Evolutionary conservation across 2,329 filamentous ascomycete genomes (phyloP), one percentile per base, ranked within the genome.

Genomic region (Aspergillus novofumigatus): DNA sequence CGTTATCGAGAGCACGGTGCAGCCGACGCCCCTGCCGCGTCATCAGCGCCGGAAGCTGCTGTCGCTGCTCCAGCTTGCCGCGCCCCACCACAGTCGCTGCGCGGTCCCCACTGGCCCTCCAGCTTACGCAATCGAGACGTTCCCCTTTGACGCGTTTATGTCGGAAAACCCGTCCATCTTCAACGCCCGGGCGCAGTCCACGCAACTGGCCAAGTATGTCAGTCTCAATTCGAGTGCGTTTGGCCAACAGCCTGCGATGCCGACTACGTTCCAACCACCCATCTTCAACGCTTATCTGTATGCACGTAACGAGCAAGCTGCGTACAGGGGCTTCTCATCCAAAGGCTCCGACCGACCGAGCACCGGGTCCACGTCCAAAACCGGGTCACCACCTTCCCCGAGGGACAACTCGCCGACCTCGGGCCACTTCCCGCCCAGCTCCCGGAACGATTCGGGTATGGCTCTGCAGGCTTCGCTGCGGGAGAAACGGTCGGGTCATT

Each of bases 401-500:
- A 77, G 77, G 62, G 75, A 72, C 57, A 72, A 87, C 14, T 96
- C 92, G 0, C 92, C 92, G 2, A 81, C 89, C 1, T 96, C 91
- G 1, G 83, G 83, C 35, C 86, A 84, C 64, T 96, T 96, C 70
- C 89, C 91, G 8, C 88, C 90, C 0, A 84, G 90, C n/a, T 96
- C 92, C 5, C 84, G 92, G 17, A 95, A 89, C 67, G 94, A 99
- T 70, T 97, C 93, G 4, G 93, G 91, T 1, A 95, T 94, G 73
- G 90, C 91, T 38, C 79, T 96, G 55, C 88, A 92, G 61, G 86
- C 90, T 20, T 96, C 91, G 4, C 79, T 99, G 56, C 86, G 92
- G 32, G 94, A 97, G 76, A 99, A 97, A 78, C 86, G 93, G 52
- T 97, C 94, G 3, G 92, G 90, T 1, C 91, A 97, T 71, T 96